A percentile compares a stretch with the other conserved stretches of the same genome.
Evolutionary conservation across 371 early-diverging fungal genomes (phyloP).

Genomic region (Rhizopus sp.): DNA sequence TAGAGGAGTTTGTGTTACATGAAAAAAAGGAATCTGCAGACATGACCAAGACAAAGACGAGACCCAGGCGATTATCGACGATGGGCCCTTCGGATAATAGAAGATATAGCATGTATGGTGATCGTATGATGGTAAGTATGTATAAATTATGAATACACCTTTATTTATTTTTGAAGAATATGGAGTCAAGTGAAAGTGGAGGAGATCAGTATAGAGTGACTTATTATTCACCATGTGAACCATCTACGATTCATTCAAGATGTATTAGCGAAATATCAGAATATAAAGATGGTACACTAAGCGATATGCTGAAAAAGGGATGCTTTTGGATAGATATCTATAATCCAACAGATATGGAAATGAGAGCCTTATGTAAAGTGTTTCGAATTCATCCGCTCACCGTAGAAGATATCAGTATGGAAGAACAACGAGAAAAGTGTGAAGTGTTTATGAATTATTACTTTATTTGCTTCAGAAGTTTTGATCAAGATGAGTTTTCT

Average conservation of each 20-base stretch:
- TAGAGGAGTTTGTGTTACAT: constrained; percentile 22
- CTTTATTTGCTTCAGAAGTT: constrained; percentile 85
- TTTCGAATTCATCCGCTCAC: constrained; percentile 90
- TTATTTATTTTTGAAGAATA: not conserved
- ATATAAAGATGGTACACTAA: constrained; percentile 19
- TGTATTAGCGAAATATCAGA: constrained; percentile 41
- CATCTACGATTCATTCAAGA: constrained; percentile 40
- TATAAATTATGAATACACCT: not conserved
- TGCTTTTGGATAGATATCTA: constrained; percentile 87
- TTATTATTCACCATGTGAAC: constrained; percentile 37
- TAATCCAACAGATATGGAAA: constrained; percentile 75
- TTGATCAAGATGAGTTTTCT: constrained; percentile 69
- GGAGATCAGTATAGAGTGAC: constrained; percentile 38
- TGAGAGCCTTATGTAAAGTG: constrained; percentile 50
- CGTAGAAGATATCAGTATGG: constrained; percentile 87
- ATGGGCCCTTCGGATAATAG: constrained; percentile 23
- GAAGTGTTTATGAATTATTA: constrained; percentile 90
- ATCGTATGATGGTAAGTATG: constrained; percentile 22
- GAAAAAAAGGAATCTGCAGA: constrained; percentile 17
- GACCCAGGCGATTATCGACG: constrained; percentile 23
- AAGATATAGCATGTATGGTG: constrained; percentile 32
- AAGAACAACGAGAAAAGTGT: constrained; percentile 92
- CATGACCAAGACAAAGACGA: not conserved
- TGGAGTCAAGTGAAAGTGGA: constrained; percentile 20
- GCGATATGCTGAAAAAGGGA: constrained; percentile 48